Evolutionary conservation across 306 rosid species (phyloP).

Genomic region (Prunus campanulata): DNA sequence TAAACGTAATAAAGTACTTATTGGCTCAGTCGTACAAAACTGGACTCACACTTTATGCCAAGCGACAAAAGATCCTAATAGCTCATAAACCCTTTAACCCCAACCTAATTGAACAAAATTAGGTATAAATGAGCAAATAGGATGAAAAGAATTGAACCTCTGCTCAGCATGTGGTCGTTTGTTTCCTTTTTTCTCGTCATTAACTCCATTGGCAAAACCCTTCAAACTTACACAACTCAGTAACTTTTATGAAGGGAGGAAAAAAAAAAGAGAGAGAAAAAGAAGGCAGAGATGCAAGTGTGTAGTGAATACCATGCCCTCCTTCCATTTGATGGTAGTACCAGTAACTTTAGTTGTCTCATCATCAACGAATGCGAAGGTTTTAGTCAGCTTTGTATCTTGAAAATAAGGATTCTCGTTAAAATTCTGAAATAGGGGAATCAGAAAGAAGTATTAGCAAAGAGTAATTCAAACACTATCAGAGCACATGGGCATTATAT

Average conservation of each 20-base stretch:
- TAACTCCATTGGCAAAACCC: constrained; percentile 55
- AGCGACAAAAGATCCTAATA: background rate
- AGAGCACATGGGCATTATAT: background rate
- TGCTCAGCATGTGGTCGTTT: constrained; percentile 43
- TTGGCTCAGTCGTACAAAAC: background rate
- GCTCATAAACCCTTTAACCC: background rate
- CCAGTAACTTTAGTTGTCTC: constrained; percentile 53
- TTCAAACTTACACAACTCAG: constrained; percentile 23
- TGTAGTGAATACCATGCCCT: constrained; percentile 47
- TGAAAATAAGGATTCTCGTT: constrained; percentile 61
- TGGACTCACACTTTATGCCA: background rate
- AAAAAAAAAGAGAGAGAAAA: background rate
- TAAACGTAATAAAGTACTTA: background rate
- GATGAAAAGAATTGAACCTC: constrained; percentile 39
- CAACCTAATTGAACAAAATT: background rate
- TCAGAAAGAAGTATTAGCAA: background rate
- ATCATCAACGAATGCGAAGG: constrained; percentile 50
- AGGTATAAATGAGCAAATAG: background rate
- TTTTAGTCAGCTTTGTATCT: constrained; percentile 56
- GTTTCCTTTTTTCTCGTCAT: constrained; percentile 53
- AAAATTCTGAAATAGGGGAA: constrained; percentile 45
- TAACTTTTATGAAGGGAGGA: background rate
- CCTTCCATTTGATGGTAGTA: constrained; percentile 67
- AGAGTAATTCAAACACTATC: constrained; percentile 7
- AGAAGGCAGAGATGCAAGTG: background rate